Evolutionary conservation across 2,329 filamentous ascomycete genomes (phyloP), one percentile per base, ranked within the genome.

Genomic region (Daldinia sp.): DNA sequence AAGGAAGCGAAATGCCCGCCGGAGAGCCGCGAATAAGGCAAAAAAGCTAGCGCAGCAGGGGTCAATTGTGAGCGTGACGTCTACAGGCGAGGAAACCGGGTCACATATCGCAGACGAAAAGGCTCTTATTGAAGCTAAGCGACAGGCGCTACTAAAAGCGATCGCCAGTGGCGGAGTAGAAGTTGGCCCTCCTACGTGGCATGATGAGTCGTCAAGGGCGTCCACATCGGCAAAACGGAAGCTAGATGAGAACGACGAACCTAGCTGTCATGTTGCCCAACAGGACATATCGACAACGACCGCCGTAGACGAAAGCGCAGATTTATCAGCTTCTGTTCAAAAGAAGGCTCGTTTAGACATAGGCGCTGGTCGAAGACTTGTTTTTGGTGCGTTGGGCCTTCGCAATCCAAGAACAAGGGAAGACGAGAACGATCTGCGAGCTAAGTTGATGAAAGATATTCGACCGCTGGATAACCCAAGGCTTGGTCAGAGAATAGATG

Each of bases 351-450:
- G 76, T 37, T 55, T 81, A 4, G 79, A 87, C 63, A 68, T 93
- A 33, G 86, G 84, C 15, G 89, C 90, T 58, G 88, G 89, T 2
- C 86, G 88, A 60, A 87, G 92, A 71, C 82, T 94, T 63, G 78
- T 95, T 0, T 93, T 94, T 73, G 89, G 90, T 7, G 90, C 92
- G 6, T 82, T 95, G 3, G 93, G 92, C 3, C 79, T 93, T 9
- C 88, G 88, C 61, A 86, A 85, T 3, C 92, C 92, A 0, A 92
- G 90, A 74, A 89, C 84, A 0, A 90, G 91, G 72, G 85, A 86
- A 33, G 92, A 93, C 18, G 90, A 91, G 75, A 87, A 90, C 15
- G 85, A 86, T 41, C 79, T 92, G 5, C 87, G 88, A 28, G 81
- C 84, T 68, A 86, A 87, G 63, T 78, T 93, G 26, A 87, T 88